These are phyloP conservation scores for Coemansia asiatica DNA, from an alignment of 192 early-diverging fungal genomes.

Conservation along the genomic window DNA sequence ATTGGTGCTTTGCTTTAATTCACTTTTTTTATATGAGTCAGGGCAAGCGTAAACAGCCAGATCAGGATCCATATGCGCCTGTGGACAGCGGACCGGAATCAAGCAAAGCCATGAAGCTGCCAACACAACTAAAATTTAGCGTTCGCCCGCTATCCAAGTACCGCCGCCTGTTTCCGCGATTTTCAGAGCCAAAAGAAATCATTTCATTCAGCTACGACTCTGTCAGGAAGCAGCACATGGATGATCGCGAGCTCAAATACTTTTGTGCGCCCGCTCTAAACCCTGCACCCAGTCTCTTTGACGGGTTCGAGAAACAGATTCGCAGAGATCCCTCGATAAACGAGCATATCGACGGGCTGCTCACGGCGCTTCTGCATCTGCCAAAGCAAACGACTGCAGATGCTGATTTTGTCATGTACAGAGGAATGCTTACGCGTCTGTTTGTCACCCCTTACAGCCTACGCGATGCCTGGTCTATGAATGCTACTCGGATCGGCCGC, in stretches of 20 bases:
- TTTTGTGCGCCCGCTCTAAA: conserved; percentile 18
- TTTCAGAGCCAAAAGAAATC: conserved; percentile 66
- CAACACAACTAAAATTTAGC: not conserved
- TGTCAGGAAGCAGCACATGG: conserved; percentile 60
- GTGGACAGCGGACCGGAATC: not conserved
- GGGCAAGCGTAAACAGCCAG: conserved; percentile 1
- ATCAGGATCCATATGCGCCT: not conserved
- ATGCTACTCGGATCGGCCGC: conserved; percentile 60
- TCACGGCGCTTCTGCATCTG: conserved; percentile 60
- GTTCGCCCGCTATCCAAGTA: conserved; percentile 47
- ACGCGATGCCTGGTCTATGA: conserved; percentile 80
- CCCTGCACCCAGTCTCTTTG: conserved; percentile 57
- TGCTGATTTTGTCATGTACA: conserved; percentile 63
- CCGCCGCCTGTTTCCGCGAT: conserved; percentile 45
- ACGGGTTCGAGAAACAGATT: conserved; percentile 71
- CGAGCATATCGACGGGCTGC: conserved; percentile 83
- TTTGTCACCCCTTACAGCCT: conserved; percentile 73
- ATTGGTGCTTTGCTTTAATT: no score
- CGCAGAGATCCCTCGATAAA: conserved; percentile 57
- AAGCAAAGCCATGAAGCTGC: conserved; percentile 2
- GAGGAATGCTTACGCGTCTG: conserved; percentile 90
- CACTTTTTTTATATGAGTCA: conserved; percentile 7
- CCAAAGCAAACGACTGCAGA: not conserved
- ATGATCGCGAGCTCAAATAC: conserved; percentile 52
- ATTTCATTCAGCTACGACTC: conserved; percentile 66